Percentiles rank a stretch among this genome's conserved stretches.
Conservation (phyloP, 2,329 filamentous ascomycete species). For the Aureobasidium sp. region DNA sequence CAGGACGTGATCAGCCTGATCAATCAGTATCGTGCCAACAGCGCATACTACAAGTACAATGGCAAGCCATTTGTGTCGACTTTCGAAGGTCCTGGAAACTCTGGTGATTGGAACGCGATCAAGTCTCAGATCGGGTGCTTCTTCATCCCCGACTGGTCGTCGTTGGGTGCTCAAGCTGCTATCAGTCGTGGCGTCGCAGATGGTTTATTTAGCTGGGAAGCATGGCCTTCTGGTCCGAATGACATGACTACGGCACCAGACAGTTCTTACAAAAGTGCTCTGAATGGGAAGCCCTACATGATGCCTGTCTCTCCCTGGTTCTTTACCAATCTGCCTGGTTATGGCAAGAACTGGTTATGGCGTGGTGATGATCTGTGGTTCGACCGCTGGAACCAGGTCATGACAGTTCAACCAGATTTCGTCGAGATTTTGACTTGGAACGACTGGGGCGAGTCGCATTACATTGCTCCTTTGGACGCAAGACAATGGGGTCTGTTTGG, state of each 20-base stretch:
- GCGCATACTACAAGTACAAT: conserved; percentile 45
- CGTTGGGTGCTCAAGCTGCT: conserved; percentile 28
- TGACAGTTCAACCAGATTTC: conserved; percentile 44
- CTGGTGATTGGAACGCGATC: conserved; percentile 39
- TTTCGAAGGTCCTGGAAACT: conserved; percentile 41
- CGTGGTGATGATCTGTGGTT: conserved; percentile 55
- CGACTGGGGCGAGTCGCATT: conserved; percentile 54
- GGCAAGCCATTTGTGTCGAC: conserved; percentile 48
- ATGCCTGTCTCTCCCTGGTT: conserved; percentile 46
- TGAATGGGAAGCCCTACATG: conserved; percentile 43
- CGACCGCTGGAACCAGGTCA: conserved; percentile 50
- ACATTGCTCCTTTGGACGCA: conserved; percentile 34
- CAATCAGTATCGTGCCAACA: conserved; percentile 36
- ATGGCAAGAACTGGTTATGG: conserved; percentile 57
- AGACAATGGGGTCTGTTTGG: not conserved
- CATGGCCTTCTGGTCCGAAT: conserved; percentile 44
- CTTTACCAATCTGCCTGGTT: conserved; percentile 50
- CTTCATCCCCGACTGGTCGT: conserved; percentile 44
- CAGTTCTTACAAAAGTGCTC: conserved; percentile 13
- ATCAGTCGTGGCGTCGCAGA: conserved; percentile 30
- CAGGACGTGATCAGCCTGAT: conserved; percentile 40
- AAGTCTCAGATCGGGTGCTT: conserved; percentile 35
- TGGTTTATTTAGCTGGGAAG: conserved; percentile 43
- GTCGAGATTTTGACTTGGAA: conserved; percentile 54
- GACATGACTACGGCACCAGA: conserved; percentile 39